Conservation (phyloP, 495 filamentous ascomycete species). For the Penicillium ochrochloron region DNA sequence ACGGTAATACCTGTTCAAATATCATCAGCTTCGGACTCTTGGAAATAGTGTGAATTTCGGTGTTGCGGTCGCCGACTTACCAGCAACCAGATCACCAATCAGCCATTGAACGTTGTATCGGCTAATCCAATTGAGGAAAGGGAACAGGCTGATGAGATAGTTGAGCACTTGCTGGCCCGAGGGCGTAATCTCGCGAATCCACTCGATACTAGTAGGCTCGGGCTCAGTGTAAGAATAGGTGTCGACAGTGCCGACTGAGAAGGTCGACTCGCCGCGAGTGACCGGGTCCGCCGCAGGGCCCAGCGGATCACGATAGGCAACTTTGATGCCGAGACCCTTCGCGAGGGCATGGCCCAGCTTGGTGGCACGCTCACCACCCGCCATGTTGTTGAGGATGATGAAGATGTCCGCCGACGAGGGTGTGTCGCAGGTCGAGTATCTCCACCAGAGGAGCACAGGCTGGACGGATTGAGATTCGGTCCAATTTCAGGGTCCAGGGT, state of each 20-base stretch:
- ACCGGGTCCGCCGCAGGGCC: constrained; percentile 54
- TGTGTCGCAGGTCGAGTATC: constrained; percentile 7
- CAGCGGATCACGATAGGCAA: constrained; percentile 65
- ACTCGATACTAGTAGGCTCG: constrained; percentile 76
- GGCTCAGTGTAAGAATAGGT: constrained; percentile 81
- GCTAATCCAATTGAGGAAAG: constrained; percentile 84
- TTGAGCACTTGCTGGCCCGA: constrained; percentile 51
- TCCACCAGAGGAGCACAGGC: constrained; percentile 10
- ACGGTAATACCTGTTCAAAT: constrained; percentile 70
- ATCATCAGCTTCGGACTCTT: not conserved
- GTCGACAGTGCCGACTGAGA: constrained; percentile 75
- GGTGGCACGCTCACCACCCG: constrained; percentile 43
- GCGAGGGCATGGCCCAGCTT: constrained; percentile 76
- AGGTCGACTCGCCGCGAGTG: constrained; percentile 76
- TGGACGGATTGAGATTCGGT: not conserved
- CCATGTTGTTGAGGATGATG: constrained; percentile 32
- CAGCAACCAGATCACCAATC: constrained; percentile 85
- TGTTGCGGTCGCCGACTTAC: constrained; percentile 32
- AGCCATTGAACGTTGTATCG: constrained; percentile 92
- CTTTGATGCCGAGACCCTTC: constrained; percentile 83
- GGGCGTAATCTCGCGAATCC: constrained; percentile 67
- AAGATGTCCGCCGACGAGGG: not conserved
- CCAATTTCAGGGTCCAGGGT: not conserved
- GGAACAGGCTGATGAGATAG: constrained; percentile 77
- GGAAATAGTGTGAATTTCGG: not conserved